A percentile compares a stretch with the other conserved stretches of the same genome.
Evolutionary conservation across 2,329 filamentous ascomycete species (phyloP).

Genomic region (Furcasterigmium sp.): DNA sequence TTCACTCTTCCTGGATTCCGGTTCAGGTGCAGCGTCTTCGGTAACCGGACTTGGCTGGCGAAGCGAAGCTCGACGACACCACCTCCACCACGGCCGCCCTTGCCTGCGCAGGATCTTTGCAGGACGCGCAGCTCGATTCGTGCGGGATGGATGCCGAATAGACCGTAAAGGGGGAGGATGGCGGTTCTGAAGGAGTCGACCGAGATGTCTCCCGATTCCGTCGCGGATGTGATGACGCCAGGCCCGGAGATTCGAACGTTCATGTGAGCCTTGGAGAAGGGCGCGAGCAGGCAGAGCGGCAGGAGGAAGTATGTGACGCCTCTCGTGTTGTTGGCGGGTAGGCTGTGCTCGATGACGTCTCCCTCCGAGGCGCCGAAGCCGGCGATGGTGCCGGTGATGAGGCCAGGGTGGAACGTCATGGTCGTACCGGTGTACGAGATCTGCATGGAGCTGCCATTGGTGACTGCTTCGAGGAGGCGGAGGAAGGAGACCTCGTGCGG

Average conservation of each 20-base stretch:
- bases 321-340: conserved; percentile 71
- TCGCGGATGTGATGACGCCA: conserved; percentile 87
- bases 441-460: conserved; percentile 91
- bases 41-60: conserved; percentile 85
- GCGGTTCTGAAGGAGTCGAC: conserved; percentile 92
- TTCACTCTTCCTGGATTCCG: conserved; percentile 80
- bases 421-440: conserved; percentile 96
- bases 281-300: conserved; percentile 82
- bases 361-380: conserved; percentile 65
- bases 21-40: conserved; percentile 86
- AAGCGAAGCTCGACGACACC: conserved; percentile 93
- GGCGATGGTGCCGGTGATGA: conserved; percentile 80
- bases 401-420: conserved; percentile 82
- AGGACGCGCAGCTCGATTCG: conserved; percentile 83
- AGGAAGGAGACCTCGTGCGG: conserved; percentile 94
- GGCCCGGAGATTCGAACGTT: conserved; percentile 87
- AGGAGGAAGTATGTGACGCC: conserved; percentile 91
- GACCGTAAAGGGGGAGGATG: conserved; percentile 81
- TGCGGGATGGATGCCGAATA: conserved; percentile 76
- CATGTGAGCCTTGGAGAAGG: conserved; percentile 87
- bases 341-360: conserved; percentile 74
- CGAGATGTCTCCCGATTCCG: conserved; percentile 78
- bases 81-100: conserved; percentile 72
- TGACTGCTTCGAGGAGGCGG: conserved; percentile 87
- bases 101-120: conserved; percentile 71